Evolutionary conservation across 2,329 filamentous ascomycete species (phyloP).

Genomic region (Exophiala phaeomuriformis): DNA sequence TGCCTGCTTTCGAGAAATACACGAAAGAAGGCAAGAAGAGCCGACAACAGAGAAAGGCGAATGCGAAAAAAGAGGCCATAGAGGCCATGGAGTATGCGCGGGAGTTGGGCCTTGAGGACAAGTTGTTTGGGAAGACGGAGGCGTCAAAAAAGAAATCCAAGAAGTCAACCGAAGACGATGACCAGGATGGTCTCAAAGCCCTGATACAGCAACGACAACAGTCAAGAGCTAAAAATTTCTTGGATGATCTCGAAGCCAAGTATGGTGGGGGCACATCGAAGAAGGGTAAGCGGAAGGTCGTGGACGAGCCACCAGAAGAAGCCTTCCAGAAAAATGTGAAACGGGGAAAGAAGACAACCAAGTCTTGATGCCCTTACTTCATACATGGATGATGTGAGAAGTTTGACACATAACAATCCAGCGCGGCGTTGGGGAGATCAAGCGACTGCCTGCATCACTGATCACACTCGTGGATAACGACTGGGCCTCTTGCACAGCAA

Average conservation of each 20-base stretch:
- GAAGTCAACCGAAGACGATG: constrained; percentile 31
- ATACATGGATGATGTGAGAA: too few species aligned
- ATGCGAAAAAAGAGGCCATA: constrained; percentile 58
- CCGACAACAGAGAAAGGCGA: constrained; percentile 52
- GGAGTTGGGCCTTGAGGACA: constrained; percentile 66
- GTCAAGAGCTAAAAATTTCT: constrained; percentile 51
- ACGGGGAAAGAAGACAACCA: constrained; percentile 24
- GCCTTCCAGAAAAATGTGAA: constrained; percentile 45
- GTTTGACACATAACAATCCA: neutral
- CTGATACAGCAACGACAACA: constrained; percentile 39
- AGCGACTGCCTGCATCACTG: neutral
- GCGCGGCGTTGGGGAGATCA: constrained; percentile 5
- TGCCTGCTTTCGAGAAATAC: constrained; percentile 62
- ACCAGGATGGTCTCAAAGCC: constrained; percentile 54
- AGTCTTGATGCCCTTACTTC: constrained; percentile 2
- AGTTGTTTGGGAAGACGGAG: constrained; percentile 54
- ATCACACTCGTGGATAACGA: neutral
- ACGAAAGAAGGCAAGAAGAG: constrained; percentile 63
- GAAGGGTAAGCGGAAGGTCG: constrained; percentile 42
- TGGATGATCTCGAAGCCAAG: constrained; percentile 70
- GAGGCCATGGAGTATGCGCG: constrained; percentile 71
- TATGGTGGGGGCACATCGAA: constrained; percentile 43
- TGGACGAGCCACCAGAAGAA: constrained; percentile 57
- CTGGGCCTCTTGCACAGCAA: neutral
- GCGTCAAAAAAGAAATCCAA: constrained; percentile 42